Percentiles rank a stretch among this genome's conserved stretches.
Evolutionary conservation across 768 basidiomycete genomes (phyloP).

Genomic region (Suillus subluteus): DNA sequence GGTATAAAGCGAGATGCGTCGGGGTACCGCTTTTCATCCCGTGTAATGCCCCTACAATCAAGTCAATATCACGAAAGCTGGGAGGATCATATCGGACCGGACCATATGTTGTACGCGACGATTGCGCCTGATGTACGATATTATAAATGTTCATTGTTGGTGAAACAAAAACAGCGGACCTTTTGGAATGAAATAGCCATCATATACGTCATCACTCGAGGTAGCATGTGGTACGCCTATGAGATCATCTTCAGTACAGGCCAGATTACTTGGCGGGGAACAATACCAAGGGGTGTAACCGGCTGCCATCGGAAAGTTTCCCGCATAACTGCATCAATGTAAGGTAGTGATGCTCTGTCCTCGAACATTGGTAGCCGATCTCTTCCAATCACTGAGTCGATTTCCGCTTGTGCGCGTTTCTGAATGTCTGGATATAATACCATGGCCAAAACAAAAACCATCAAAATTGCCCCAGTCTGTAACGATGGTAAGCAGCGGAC

Average conservation of each 20-base stretch:
- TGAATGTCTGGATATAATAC: slow-evolving; percentile 22
- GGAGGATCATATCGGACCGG: slow-evolving; percentile 3
- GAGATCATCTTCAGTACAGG: not conserved
- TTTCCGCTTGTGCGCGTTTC: slow-evolving; percentile 22
- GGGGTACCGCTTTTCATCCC: slow-evolving; percentile 18
- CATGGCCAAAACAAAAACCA: slow-evolving; percentile 22
- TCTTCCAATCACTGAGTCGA: slow-evolving; percentile 26
- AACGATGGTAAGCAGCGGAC: not conserved
- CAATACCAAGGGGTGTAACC: slow-evolving; percentile 15
- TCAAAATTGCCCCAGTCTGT: slow-evolving; percentile 17
- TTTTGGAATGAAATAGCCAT: slow-evolving; percentile 24
- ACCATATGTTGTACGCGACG: slow-evolving; percentile 17
- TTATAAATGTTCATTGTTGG: too few relatives aligned
- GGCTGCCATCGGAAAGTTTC: slow-evolving; percentile 24
- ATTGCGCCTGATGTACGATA: slow-evolving; percentile 11
- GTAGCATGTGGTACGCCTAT: slow-evolving; percentile 18
- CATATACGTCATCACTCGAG: slow-evolving; percentile 16
- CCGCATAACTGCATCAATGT: slow-evolving; percentile 20
- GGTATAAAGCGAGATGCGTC: slow-evolving; percentile 17
- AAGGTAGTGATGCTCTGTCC: slow-evolving; percentile 19
- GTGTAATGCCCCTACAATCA: slow-evolving; percentile 15
- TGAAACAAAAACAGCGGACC: not conserved
- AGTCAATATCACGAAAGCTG: not conserved
- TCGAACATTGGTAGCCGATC: slow-evolving; percentile 19
- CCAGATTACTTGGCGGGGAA: not conserved